These are phyloP conservation scores for Pythium utonaiense DNA, from an alignment of 352 stramenopile species.

Conservation along the genomic window DNA sequence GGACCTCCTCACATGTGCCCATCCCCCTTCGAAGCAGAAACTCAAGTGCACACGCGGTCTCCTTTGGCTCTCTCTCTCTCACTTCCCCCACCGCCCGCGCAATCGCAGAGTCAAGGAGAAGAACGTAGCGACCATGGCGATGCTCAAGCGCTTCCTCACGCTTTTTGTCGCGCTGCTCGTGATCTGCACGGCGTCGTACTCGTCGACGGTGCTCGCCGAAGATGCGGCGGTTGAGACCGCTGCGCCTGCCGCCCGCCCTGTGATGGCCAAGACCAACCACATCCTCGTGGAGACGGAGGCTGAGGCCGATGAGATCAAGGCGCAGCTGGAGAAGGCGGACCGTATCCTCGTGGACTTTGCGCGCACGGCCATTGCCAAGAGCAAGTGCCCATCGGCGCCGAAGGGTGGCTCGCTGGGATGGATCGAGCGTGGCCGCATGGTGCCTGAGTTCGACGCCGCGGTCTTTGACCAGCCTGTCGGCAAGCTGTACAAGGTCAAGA, in stretches of 20 bases:
- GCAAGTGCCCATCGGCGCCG: slow-evolving; percentile 30
- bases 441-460: slow-evolving; percentile 30
- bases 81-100: neutral
- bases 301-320: slow-evolving; percentile 26
- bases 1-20: neutral
- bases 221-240: slow-evolving; percentile 1
- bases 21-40: slow-evolving; percentile 15
- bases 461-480: slow-evolving; percentile 29
- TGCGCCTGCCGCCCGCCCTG: neutral
- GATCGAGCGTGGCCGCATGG: slow-evolving; percentile 32
- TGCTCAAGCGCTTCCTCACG: slow-evolving; percentile 13
- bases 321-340: slow-evolving; percentile 18
- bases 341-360: slow-evolving; percentile 25
- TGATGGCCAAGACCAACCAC: slow-evolving; percentile 30
- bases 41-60: neutral
- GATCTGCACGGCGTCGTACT: slow-evolving; percentile 13
- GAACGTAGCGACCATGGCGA: slow-evolving; percentile 6
- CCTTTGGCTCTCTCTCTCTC: neutral
- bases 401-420: slow-evolving; percentile 30
- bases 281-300: slow-evolving; percentile 33
- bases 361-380: slow-evolving; percentile 26
- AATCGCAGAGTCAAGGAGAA: neutral
- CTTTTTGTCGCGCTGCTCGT: slow-evolving; percentile 20
- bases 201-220: slow-evolving; percentile 1
- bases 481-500: slow-evolving; percentile 39